Evolutionary conservation across 177 flowering plant species (phyloP).

Genomic region (Telopea speciosissima): DNA sequence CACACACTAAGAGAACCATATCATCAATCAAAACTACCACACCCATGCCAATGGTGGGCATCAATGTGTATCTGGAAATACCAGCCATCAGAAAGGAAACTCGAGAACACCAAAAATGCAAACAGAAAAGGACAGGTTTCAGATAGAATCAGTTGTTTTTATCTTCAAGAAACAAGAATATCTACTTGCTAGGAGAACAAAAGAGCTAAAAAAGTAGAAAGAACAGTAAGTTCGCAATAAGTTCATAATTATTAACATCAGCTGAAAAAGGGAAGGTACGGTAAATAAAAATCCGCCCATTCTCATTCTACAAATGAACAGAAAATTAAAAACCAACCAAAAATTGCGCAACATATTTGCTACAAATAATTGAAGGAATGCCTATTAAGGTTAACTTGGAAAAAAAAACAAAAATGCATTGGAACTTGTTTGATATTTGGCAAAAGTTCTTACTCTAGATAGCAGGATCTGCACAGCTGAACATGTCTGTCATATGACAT

Average conservation of each 20-base stretch:
- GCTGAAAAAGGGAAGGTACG: no score
- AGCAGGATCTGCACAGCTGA: slow-evolving; percentile 2
- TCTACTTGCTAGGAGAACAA: no score
- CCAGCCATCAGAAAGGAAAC: neutral
- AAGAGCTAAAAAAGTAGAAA: neutral
- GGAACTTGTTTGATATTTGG: neutral
- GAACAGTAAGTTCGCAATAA: neutral
- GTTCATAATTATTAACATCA: neutral
- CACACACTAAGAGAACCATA: neutral
- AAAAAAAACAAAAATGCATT: no score
- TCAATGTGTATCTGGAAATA: neutral
- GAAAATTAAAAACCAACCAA: neutral
- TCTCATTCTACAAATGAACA: no score
- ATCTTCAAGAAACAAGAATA: no score
- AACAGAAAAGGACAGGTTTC: neutral
- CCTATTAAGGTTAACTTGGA: neutral
- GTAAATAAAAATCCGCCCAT: no score
- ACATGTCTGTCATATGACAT: slow-evolving; percentile 3
- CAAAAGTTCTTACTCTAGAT: slow-evolving; percentile 9
- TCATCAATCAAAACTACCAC: neutral
- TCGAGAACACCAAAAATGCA: neutral
- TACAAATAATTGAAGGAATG: no score
- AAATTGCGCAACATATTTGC: neutral
- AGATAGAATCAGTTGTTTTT: no score
- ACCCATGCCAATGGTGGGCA: neutral